phyloP scores from a whole-genome alignment of 176 grass and related monocot species.

The sorghum (Sorghum bicolor) region DNA sequence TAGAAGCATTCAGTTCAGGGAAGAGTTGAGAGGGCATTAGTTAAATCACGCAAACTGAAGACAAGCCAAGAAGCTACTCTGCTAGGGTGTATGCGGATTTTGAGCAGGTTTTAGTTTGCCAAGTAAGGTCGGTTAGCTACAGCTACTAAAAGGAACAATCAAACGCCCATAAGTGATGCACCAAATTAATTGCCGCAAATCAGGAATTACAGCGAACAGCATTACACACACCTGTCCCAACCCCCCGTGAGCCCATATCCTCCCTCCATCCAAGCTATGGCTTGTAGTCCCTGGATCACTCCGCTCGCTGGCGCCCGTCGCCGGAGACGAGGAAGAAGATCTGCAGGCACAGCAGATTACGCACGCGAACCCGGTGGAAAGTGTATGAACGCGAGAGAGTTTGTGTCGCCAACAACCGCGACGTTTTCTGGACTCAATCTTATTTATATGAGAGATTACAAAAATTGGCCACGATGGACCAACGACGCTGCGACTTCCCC shows the following conservation, averaged over 20 bases:
- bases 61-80: not conserved
- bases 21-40: not conserved
- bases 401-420: no score
- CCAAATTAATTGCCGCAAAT: not conserved
- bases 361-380: no score
- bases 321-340: no score
- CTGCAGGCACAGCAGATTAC: no score
- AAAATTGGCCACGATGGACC: no score
- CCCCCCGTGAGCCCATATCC: not conserved
- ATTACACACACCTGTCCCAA: not conserved
- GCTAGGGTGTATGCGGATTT: not conserved
- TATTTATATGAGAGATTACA: no score
- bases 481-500: no score
- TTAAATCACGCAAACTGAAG: not conserved
- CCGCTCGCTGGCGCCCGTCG: no score
- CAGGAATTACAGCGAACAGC: not conserved
- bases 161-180: not conserved
- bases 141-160: not conserved
- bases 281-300: no score
- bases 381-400: no score
- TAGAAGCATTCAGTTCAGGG: not conserved
- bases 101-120: not conserved
- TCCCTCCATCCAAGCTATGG: no score
- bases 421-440: no score
- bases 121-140: not conserved